phyloP scores from a whole-genome alignment of 306 rosid species.

The Prunus salicina region DNA sequence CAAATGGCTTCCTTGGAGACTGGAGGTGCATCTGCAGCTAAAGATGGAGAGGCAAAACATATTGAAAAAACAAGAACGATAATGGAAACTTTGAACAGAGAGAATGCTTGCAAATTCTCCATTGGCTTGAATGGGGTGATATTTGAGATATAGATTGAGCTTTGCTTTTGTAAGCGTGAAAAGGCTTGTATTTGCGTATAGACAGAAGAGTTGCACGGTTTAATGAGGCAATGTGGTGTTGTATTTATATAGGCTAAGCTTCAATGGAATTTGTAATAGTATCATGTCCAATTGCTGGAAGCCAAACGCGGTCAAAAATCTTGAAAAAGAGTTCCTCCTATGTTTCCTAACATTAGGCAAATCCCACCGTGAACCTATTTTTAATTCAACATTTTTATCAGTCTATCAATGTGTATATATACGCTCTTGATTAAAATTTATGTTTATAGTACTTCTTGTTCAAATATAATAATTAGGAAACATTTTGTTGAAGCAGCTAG shows the following conservation, averaged over 20 bases:
- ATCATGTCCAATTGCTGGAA: background rate
- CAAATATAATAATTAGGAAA: no score
- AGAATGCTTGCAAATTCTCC: constrained; percentile 3
- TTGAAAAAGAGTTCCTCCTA: background rate
- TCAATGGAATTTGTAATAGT: background rate
- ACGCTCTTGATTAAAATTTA: no score
- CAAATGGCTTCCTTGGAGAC: constrained; percentile 40
- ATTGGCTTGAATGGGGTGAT: background rate
- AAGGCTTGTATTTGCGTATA: background rate
- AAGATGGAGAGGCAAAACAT: constrained; percentile 9
- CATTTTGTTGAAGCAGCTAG: no score
- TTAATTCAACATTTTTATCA: background rate
- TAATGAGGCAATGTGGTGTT: background rate
- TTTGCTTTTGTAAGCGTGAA: background rate
- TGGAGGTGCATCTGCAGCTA: constrained; percentile 19
- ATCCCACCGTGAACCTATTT: background rate
- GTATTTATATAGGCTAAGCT: background rate
- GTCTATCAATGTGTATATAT: background rate
- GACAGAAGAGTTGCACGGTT: background rate
- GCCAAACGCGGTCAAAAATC: background rate
- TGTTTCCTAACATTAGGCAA: background rate
- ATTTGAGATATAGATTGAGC: background rate
- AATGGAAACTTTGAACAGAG: background rate
- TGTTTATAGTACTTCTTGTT: no score
- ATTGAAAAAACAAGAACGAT: background rate